phyloP scores from a whole-genome alignment of 139 green algal species.

The Closterium sp. region DNA sequence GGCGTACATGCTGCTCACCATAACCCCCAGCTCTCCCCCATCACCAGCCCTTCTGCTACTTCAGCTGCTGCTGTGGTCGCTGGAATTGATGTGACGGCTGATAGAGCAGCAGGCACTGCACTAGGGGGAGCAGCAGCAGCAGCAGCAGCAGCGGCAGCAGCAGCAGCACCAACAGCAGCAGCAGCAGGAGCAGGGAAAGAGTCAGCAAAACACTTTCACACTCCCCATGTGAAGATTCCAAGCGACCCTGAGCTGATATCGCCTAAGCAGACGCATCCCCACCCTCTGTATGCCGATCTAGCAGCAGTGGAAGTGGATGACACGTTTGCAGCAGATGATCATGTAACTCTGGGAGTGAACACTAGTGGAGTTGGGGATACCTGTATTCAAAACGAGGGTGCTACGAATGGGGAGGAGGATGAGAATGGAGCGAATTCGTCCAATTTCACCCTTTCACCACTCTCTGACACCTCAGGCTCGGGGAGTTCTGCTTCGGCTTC shows the following conservation, averaged over 20 bases:
- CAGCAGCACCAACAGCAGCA: too few species aligned
- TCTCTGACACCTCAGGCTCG: background rate
- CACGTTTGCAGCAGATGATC: background rate
- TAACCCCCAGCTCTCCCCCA: background rate
- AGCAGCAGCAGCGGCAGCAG: too few species aligned
- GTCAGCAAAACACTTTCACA: background rate
- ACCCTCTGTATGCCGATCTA: background rate
- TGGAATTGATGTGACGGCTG: background rate
- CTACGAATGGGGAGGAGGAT: background rate
- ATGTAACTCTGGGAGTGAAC: background rate
- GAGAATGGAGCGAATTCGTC: background rate
- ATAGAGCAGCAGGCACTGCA: background rate
- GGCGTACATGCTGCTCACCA: background rate
- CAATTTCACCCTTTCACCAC: background rate
- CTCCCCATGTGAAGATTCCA: background rate
- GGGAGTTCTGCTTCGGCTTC: background rate
- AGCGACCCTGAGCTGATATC: background rate
- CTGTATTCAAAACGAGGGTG: background rate
- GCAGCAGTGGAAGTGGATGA: background rate
- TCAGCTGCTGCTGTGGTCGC: background rate
- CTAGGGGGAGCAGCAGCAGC: too few species aligned
- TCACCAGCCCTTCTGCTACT: background rate
- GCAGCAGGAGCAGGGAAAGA: background rate
- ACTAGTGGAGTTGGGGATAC: background rate
- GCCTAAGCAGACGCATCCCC: background rate